Conservation (phyloP, 495 filamentous ascomycete species). For the Barbatosphaeria neglecta region DNA sequence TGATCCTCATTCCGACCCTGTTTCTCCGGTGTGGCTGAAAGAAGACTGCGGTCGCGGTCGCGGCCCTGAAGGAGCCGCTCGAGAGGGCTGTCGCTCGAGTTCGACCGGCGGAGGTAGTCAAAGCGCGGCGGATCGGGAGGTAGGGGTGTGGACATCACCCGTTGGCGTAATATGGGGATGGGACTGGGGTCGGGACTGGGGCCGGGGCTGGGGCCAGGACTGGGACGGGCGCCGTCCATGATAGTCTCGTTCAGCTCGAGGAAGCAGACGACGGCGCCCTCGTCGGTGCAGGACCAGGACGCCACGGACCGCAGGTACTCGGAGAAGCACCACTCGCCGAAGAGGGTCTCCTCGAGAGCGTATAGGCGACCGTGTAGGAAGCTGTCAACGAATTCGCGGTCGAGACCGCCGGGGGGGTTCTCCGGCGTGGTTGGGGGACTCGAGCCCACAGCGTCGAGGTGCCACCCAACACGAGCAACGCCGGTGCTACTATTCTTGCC, state of each 20-base stretch:
- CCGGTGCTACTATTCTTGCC: not conserved
- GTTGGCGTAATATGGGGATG: too few species aligned
- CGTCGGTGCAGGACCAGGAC: not conserved
- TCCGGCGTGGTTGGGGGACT: not conserved
- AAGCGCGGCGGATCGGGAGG: not conserved
- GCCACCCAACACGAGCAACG: not conserved
- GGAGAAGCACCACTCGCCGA: not conserved
- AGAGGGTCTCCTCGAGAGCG: not conserved
- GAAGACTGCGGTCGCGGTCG: too few species aligned
- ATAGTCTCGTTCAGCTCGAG: not conserved
- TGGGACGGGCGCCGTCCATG: not conserved
- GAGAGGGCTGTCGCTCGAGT: not conserved
- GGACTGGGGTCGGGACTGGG: too few species aligned
- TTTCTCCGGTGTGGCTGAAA: too few species aligned
- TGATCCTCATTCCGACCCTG: too few species aligned
- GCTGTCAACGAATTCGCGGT: not conserved
- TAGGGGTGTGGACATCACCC: too few species aligned
- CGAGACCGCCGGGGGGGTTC: not conserved
- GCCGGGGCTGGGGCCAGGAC: not conserved
- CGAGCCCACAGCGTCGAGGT: not conserved
- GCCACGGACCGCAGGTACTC: not conserved
- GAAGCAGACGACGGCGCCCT: conserved; percentile 1
- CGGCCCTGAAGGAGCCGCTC: not conserved
- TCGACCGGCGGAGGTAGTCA: not conserved
- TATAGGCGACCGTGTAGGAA: not conserved